Evolutionary conservation across 495 filamentous ascomycete genomes (phyloP).

Genomic region (Tuber indicum): DNA sequence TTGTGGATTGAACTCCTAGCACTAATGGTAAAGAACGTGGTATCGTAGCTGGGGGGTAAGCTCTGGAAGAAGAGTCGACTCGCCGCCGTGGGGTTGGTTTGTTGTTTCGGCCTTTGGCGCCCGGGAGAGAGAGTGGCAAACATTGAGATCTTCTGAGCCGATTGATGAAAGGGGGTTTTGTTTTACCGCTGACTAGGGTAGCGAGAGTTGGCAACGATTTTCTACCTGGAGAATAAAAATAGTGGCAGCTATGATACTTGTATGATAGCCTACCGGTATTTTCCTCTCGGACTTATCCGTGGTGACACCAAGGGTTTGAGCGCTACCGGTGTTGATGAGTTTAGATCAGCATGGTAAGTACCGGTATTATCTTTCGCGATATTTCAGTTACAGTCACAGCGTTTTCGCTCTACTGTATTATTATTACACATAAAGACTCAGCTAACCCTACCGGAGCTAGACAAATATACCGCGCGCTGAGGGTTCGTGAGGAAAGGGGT

Average conservation of each 20-base stretch:
- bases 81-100: conserved; percentile 4
- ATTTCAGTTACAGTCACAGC: background rate
- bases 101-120: background rate
- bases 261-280: background rate
- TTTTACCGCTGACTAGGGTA: background rate
- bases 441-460: background rate
- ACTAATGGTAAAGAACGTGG: conserved; percentile 1
- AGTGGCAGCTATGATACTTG: too few species aligned
- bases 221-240: background rate
- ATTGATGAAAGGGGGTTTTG: background rate
- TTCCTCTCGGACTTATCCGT: background rate
- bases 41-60: background rate
- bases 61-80: background rate
- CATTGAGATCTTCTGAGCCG: background rate
- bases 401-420: background rate
- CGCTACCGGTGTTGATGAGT: background rate
- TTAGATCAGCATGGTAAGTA: background rate
- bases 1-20: background rate
- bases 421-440: background rate
- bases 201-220: background rate
- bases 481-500: background rate
- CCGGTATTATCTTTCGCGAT: background rate
- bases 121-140: background rate
- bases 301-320: background rate
- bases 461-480: background rate